phyloP scores from a whole-genome alignment of 768 basidiomycete species.

The Mrakia hoshinonis region DNA sequence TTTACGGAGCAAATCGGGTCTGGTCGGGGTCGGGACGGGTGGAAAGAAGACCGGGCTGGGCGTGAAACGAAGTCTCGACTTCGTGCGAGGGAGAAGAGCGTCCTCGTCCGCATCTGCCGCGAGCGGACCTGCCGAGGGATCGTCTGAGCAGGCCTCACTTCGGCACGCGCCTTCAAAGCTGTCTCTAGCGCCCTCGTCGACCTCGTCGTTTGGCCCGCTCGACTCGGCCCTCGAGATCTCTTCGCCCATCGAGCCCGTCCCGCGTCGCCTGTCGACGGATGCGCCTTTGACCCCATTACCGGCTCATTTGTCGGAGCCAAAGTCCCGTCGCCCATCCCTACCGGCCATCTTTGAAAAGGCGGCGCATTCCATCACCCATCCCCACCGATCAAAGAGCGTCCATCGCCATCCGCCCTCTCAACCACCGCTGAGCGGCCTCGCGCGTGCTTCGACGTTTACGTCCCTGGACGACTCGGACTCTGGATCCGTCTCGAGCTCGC shows the following conservation, averaged over 20 bases:
- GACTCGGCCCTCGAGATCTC: conserved; percentile 11
- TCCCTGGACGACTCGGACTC: conserved; percentile 17
- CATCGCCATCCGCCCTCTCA: neutral
- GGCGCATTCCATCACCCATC: conserved; percentile 37
- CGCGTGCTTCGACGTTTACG: neutral
- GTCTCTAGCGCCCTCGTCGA: neutral
- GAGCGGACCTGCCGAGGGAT: neutral
- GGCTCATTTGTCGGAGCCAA: neutral
- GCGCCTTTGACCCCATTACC: conserved; percentile 10
- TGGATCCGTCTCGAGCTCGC: conserved; percentile 9
- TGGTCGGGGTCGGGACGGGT: neutral
- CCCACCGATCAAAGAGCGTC: conserved; percentile 4
- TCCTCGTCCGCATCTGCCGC: conserved; percentile 1
- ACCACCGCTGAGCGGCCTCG: neutral
- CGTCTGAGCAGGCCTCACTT: neutral
- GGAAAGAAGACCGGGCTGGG: conserved; percentile 1
- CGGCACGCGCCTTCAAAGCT: neutral
- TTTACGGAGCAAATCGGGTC: neutral
- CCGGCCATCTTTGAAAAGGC: conserved; percentile 45
- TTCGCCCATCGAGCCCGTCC: conserved; percentile 16
- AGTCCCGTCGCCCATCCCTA: conserved; percentile 39
- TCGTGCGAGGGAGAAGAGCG: conserved; percentile 9
- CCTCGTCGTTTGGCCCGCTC: neutral
- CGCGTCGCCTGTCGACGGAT: conserved; percentile 16
- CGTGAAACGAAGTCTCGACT: conserved; percentile 10